A percentile compares a stretch with the other conserved stretches of the same genome.
Evolutionary conservation across 129 eudicot genomes (phyloP).

Genomic region (Apium graveolens): DNA sequence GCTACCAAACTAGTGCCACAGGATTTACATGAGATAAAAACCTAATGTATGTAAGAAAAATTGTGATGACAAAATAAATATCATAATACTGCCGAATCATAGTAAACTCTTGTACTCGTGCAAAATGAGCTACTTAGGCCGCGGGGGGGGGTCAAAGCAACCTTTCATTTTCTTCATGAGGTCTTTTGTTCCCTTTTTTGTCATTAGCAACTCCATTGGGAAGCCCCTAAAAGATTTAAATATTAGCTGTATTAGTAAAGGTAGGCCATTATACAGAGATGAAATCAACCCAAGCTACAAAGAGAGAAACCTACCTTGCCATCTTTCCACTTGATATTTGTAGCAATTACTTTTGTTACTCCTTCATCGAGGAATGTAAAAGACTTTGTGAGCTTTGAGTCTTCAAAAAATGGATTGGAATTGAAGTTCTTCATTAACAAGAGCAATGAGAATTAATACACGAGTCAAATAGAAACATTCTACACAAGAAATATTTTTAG

Average conservation of each 20-base stretch:
- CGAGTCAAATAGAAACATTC: neutral
- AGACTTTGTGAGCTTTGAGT: constrained; percentile 71
- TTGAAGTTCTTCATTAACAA: constrained; percentile 51
- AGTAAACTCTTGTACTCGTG: neutral
- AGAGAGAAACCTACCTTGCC: constrained; percentile 53
- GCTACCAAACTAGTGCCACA: neutral
- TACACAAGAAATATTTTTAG: neutral
- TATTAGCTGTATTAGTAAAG: neutral
- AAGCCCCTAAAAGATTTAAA: constrained; percentile 41
- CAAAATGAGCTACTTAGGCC: neutral
- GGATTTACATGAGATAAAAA: neutral
- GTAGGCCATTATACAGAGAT: neutral
- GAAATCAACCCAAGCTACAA: neutral
- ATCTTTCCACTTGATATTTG: constrained; percentile 88
- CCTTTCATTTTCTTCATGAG: constrained; percentile 77
- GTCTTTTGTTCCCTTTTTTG: constrained; percentile 78
- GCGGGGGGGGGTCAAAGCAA: neutral
- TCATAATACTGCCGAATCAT: neutral
- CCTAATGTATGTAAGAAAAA: neutral
- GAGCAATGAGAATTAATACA: neutral
- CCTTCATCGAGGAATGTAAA: constrained; percentile 77
- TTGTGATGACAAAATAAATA: neutral
- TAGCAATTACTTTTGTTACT: constrained; percentile 62
- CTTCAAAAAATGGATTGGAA: constrained; percentile 78
- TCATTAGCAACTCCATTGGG: constrained; percentile 62